Base-by-base conservation (phyloP, 495 filamentous ascomycete genomes). In the Xylaria telfairii region DNA sequence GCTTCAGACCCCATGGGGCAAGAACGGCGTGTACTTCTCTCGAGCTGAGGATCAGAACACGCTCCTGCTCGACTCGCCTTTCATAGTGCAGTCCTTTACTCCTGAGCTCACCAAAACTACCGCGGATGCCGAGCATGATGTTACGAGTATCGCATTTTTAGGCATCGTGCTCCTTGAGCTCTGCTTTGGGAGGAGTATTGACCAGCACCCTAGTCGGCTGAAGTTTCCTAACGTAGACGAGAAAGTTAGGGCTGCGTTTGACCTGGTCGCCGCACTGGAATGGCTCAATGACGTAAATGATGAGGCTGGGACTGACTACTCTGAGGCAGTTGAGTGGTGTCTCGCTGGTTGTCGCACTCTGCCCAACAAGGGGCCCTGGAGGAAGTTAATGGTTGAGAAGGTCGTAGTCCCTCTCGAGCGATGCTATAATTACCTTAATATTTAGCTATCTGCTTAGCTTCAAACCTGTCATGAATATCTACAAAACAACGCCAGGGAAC, bases 91-190 rank as follows among this genome's bases (percentile, higher is more conserved):
- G 42, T 12, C 42, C 42, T 15, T 46, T 12, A 46, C 3, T 37
- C 8, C 34, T 46, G 26, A 57, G 15, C 3, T 7, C 3, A 2
- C 30, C 17, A 60, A 60, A 9, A 60, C 56, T 32, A 34, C 7
- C 3, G 17, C 17, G 4, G 47, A 32, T 1, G 6, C 34, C 8
- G 34, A 8, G 9, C 8, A 9, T 6, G 21, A 60, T 9, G 7
- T 32, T 32, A 4, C 26, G 46, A 69, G 46, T 24, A 65, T 79
- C 0, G 67, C 68, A 32, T 62, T 60, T 12, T 72, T 81, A 1
- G 78, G 77, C 26, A 81, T 83, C 30, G 49, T 79, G n/a, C 75
- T 83, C 21, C 72, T 83, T 0, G 79, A 83, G 63, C 77, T 83
- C 9, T 83, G 79, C 54, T 83, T 83, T 57, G 78, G 79, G 13